Evolutionary conservation across 495 filamentous ascomycete genomes (phyloP), one percentile per base, ranked within the genome.

Genomic region (Poronia punctata): DNA sequence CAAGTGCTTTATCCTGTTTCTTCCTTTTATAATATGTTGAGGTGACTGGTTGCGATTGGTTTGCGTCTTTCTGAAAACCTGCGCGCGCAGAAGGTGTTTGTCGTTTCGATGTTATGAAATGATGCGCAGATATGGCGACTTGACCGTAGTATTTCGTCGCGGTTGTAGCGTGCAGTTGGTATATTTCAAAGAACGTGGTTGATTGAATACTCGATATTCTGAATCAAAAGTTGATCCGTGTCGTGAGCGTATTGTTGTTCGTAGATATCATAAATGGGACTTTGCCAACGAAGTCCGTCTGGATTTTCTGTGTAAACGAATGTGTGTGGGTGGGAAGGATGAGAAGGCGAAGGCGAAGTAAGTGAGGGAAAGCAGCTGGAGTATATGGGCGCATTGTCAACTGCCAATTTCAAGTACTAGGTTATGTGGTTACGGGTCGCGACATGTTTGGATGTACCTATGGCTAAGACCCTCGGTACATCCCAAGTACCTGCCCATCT

Each of bases 11-110:
- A 33, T 48, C 45, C 46, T 25, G 38, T 30, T 48, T 41, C 8
- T 27, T 33, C 27, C 42, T 47, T 53, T 53, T 48, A 53, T 53
- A 46, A 53, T 48, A 46, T 45, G 49, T 41, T 29, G 50, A 45
- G 41, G 34, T 25, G 49, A 49, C 48, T 38, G 40, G 46, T 45
- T 45, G 41, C 35, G 50, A 49, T 20, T 48, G 49, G 49, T 48
- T n/a, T n/a, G n/a, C n/a, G n/a, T n/a, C n/a, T n/a, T n/a, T n/a
- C n/a, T n/a, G n/a, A n/a, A n/a, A n/a, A n/a, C n/a, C n/a, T n/a
- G n/a, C n/a, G n/a, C n/a, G n/a, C n/a, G n/a, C n/a, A n/a, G n/a
- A n/a, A n/a, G n/a, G n/a, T n/a, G n/a, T n/a, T n/a, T n/a, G n/a
- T n/a, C n/a, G n/a, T n/a, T n/a, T n/a, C n/a, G n/a, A n/a, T n/a